Conservation (phyloP, 2,329 filamentous ascomycete species). For the Fusarium decemcellulare region DNA sequence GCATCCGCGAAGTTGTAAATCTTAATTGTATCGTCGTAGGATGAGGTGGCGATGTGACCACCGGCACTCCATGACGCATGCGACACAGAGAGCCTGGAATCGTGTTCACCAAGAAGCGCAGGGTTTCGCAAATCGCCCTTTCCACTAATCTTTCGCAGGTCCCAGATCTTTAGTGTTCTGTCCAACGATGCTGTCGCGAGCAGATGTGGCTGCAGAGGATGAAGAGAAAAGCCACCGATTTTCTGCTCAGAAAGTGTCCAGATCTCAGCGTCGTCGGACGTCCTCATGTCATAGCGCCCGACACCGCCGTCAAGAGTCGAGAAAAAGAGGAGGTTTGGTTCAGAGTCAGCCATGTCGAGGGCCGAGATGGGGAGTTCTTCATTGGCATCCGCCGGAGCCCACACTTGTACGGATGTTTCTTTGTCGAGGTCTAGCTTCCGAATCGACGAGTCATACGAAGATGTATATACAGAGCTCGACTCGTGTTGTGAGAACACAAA, state of each 20-base stretch:
- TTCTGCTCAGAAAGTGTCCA: slow-evolving; percentile 91
- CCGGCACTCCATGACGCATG: slow-evolving; percentile 91
- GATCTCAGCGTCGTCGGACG: slow-evolving; percentile 69
- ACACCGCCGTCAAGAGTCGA: slow-evolving; percentile 87
- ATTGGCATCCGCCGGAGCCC: slow-evolving; percentile 77
- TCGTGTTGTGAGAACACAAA: slow-evolving; percentile 84
- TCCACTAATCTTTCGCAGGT: slow-evolving; percentile 83
- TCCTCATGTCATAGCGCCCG: slow-evolving; percentile 84
- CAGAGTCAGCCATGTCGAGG: slow-evolving; percentile 80
- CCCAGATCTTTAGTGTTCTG: slow-evolving; percentile 92
- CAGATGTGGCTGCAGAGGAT: slow-evolving; percentile 85
- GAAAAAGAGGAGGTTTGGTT: slow-evolving; percentile 85
- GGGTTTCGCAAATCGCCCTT: slow-evolving; percentile 74
- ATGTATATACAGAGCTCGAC: slow-evolving; percentile 82
- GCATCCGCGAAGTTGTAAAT: slow-evolving; percentile 84
- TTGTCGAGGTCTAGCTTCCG: slow-evolving; percentile 88
- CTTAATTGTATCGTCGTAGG: slow-evolving; percentile 96
- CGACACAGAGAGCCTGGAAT: slow-evolving; percentile 87
- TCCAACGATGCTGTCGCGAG: slow-evolving; percentile 92
- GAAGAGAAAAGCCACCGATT: slow-evolving; percentile 92
- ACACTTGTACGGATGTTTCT: slow-evolving; percentile 84
- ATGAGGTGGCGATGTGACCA: slow-evolving; percentile 90
- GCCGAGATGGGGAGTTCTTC: slow-evolving; percentile 87
- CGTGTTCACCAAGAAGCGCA: slow-evolving; percentile 83
- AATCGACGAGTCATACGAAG: slow-evolving; percentile 94